Percentiles rank a stretch among this genome's conserved stretches.
phyloP scores from a whole-genome alignment of 345 rosid species.

The Lumnitzera racemosa region DNA sequence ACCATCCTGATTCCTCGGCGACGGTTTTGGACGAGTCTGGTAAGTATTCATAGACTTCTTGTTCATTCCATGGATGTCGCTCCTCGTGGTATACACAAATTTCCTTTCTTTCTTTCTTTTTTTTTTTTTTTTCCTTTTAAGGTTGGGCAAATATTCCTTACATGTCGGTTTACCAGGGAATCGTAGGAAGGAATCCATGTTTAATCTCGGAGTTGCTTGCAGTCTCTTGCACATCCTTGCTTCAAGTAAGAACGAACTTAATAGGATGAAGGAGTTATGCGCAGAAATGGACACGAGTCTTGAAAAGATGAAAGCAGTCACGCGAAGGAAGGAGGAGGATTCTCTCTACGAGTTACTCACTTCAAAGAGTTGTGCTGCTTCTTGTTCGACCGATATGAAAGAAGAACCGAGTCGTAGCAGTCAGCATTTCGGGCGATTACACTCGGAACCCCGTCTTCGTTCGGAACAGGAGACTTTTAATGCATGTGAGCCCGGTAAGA shows the following conservation, averaged over 20 bases:
- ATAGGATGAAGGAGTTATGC: slow-evolving; percentile 37
- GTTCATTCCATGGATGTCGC: no score
- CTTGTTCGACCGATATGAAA: slow-evolving; percentile 8
- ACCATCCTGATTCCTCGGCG: no score
- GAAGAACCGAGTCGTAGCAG: slow-evolving; percentile 2
- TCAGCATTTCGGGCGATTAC: not conserved
- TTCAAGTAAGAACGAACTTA: slow-evolving; percentile 51
- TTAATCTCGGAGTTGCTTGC: slow-evolving; percentile 48
- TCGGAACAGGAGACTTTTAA: not conserved
- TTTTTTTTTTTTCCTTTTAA: no score
- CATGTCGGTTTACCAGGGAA: slow-evolving; percentile 4
- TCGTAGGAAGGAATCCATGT: slow-evolving; percentile 18
- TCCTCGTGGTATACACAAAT: no score
- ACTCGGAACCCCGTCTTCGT: not conserved
- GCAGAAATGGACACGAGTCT: slow-evolving; percentile 47
- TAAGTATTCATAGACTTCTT: no score
- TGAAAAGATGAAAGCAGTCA: slow-evolving; percentile 23
- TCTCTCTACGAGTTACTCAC: slow-evolving; percentile 11
- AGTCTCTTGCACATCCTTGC: slow-evolving; percentile 46
- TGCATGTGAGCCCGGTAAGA: slow-evolving; percentile 12
- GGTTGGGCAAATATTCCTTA: not conserved
- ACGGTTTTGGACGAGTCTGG: no score
- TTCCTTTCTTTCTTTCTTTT: no score
- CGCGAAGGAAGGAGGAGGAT: slow-evolving; percentile 9
- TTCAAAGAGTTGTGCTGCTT: not conserved